Base-by-base conservation (phyloP, 75 land plant genomes). In the Sequoiadendron giganteum region DNA sequence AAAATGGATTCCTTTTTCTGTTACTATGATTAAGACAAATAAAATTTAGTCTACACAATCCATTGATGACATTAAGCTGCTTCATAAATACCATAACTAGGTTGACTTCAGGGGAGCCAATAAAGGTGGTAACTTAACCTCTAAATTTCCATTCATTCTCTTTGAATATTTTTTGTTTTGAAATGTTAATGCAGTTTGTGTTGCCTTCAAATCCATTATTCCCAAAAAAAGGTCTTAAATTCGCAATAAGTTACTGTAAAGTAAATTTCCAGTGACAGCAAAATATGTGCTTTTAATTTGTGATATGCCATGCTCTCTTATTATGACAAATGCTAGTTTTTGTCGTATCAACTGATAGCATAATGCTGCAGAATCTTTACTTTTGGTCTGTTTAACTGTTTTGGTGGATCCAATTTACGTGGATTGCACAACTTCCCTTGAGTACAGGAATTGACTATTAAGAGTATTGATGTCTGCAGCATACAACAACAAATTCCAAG, bases 401-500 rank as follows among this genome's bases (percentile, higher is more conserved):
- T 81, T 47, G 49, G 47, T 82, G 84, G 54, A 82, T 45, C 30
- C 84, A 47, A 40, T 82, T 30, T 45, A 15, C 18, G 7, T 80
- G 19, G 45, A 80, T 80, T 25, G 25, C 43, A 40, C 16, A 40
- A 80, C 9, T 42, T 80, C 13, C 16, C 11, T 30, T 10, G 11
- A 80, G 47, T 80, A 25, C 83, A 80, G 83, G 80, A 18, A 42
- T 82, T 10, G 30, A 82, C 52, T 45, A n/a, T 47, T 82, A 47
- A 82, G 54, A 42, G 43, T 25, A 8, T 42, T 82, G 84, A 47
- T 82, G 84, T 47, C 48, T 82, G 84, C 84, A 82, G 84, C 30
- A 28, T n/a, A 47, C 52, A 45, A 90, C 89, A 32, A 58, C 92
- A 39, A 91, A 89, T 83, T 83, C 90, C 10, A 88, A 89, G 3